Conservation (phyloP, 345 rosid species). For the Excoecaria agallocha region DNA sequence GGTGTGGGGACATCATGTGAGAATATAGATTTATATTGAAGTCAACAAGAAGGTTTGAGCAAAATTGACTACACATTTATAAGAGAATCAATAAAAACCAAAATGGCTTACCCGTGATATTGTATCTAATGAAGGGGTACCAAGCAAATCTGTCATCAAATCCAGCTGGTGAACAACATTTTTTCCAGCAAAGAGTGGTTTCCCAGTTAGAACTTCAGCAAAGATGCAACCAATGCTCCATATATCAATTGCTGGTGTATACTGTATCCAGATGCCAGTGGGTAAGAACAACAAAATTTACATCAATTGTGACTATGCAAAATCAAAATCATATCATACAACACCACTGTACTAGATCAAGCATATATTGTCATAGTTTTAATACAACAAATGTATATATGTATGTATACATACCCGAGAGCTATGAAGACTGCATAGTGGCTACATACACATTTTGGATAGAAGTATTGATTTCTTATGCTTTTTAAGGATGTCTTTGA, state of each 20-base stretch:
- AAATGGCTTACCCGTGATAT: conserved; percentile 59
- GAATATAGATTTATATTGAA: background rate
- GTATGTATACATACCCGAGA: too few species aligned
- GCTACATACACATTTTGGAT: too few species aligned
- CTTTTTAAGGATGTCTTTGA: too few species aligned
- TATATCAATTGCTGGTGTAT: conserved; percentile 93
- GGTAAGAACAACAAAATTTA: background rate
- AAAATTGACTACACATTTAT: background rate
- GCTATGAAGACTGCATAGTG: too few species aligned
- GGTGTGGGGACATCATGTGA: background rate
- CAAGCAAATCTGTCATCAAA: conserved; percentile 93
- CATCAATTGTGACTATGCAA: background rate
- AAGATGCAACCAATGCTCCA: conserved; percentile 99
- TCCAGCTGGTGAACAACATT: conserved; percentile 97
- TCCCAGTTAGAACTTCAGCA: conserved; percentile 85
- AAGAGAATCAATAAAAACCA: background rate
- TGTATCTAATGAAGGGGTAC: conserved; percentile 88
- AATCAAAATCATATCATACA: background rate
- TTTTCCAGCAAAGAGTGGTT: conserved; percentile 91
- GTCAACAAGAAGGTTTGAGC: background rate
- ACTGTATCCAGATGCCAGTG: conserved; percentile 47
- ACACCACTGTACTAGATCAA: too few species aligned
- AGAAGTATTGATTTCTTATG: too few species aligned
- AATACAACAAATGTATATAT: too few species aligned
- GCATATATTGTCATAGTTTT: too few species aligned